Evolutionary conservation across 441 rosid genomes (phyloP).

Genomic region (Iberis amara): DNA sequence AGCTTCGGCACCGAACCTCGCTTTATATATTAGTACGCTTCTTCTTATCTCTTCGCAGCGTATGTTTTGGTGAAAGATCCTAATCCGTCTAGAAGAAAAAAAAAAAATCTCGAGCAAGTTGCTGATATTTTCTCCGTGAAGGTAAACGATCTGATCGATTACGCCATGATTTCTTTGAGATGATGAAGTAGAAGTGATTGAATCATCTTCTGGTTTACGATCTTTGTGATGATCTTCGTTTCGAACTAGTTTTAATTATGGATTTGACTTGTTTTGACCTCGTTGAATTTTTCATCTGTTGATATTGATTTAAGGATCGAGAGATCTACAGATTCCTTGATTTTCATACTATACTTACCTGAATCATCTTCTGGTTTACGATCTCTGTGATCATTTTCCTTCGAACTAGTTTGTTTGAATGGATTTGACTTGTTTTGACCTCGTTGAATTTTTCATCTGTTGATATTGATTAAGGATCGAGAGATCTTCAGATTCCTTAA

Average conservation of each 20-base stretch:
- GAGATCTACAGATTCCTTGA: constrained; percentile 7
- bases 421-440: constrained; percentile 8
- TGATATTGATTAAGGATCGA: too few species aligned
- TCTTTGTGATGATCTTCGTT: constrained; percentile 12
- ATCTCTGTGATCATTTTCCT: constrained; percentile 9
- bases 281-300: background rate
- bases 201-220: background rate
- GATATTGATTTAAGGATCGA: too few species aligned
- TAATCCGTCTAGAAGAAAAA: constrained; percentile 12
- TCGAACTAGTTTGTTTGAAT: too few species aligned
- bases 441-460: background rate
- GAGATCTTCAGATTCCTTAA: constrained; percentile 9
- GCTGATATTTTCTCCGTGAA: constrained; percentile 23
- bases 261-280: constrained; percentile 9
- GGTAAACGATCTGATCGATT: constrained; percentile 24
- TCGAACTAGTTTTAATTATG: too few species aligned
- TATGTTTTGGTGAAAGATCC: constrained; percentile 17
- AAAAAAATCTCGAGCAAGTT: constrained; percentile 3
- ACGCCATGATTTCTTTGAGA: background rate
- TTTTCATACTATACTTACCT: too few species aligned
- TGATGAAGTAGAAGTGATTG: too few species aligned
- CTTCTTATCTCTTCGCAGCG: constrained; percentile 3
- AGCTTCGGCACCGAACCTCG: constrained; percentile 15
- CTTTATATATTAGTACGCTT: constrained; percentile 22
- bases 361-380: background rate